phyloP scores from a whole-genome alignment of 306 rosid genomes.

The Inga oerstediana region DNA sequence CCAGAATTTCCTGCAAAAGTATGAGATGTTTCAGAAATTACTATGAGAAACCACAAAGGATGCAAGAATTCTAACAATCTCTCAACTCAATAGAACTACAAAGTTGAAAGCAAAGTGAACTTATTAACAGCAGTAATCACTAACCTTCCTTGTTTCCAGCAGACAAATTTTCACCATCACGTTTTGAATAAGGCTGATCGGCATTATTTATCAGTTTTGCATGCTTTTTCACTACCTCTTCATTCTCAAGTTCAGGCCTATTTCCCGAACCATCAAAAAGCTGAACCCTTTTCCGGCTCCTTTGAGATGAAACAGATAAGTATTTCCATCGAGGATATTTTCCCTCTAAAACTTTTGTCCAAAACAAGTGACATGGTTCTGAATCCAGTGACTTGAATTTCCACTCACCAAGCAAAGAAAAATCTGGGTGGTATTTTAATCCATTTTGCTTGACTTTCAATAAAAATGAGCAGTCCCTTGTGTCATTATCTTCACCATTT shows the following conservation, averaged over 20 bases:
- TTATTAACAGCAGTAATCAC: slow-evolving; percentile 23
- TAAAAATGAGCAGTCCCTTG: slow-evolving; percentile 47
- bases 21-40: slow-evolving; percentile 37
- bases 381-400: slow-evolving; percentile 44
- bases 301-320: slow-evolving; percentile 51
- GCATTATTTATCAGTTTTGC: slow-evolving; percentile 51
- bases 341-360: slow-evolving; percentile 73
- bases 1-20: slow-evolving; percentile 47
- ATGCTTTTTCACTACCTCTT: slow-evolving; percentile 57
- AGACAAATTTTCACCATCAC: slow-evolving; percentile 43
- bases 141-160: slow-evolving; percentile 62
- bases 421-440: slow-evolving; percentile 49
- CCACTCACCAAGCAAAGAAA: slow-evolving; percentile 57
- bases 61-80: slow-evolving; percentile 15
- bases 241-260: slow-evolving; percentile 44
- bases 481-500: slow-evolving; percentile 45
- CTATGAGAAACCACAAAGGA: slow-evolving; percentile 26
- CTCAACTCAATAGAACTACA: slow-evolving; percentile 32
- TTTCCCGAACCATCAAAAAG: slow-evolving; percentile 40
- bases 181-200: slow-evolving; percentile 41
- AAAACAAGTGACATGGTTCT: slow-evolving; percentile 59
- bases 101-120: slow-evolving; percentile 27
- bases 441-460: slow-evolving; percentile 64
- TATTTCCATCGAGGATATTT: slow-evolving; percentile 77
- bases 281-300: slow-evolving; percentile 73